Evolutionary conservation across 148 eudicot genomes (phyloP).

Genomic region (Cornus kousa): DNA sequence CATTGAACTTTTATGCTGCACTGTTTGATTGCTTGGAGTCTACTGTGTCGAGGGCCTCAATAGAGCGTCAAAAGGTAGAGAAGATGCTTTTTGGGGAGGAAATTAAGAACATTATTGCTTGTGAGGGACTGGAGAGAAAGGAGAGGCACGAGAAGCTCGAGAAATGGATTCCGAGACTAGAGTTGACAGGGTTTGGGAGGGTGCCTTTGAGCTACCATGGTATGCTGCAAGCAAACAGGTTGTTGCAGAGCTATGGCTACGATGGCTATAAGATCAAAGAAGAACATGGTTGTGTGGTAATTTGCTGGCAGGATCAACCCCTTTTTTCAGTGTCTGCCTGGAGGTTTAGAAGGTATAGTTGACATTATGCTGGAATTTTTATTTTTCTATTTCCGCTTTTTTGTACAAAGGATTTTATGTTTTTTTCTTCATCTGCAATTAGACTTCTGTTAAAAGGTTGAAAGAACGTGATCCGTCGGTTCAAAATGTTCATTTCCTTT

Average conservation of each 20-base stretch:
- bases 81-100: constrained; percentile 69
- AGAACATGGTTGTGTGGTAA: constrained; percentile 46
- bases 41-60: constrained; percentile 34
- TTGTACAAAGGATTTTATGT: constrained; percentile 9
- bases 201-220: constrained; percentile 50
- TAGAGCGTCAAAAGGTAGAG: constrained; percentile 64
- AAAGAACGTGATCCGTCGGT: neutral
- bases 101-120: constrained; percentile 65
- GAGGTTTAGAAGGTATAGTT: constrained; percentile 46
- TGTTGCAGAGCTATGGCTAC: constrained; percentile 52
- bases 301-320: constrained; percentile 65
- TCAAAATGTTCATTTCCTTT: neutral
- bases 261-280: constrained; percentile 52
- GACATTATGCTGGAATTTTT: constrained; percentile 11
- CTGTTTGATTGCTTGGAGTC: constrained; percentile 70
- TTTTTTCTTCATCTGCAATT: neutral
- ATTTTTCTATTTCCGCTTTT: neutral
- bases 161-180: constrained; percentile 59
- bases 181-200: constrained; percentile 52
- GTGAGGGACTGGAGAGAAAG: constrained; percentile 65
- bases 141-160: constrained; percentile 75
- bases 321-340: constrained; percentile 66
- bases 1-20: constrained; percentile 65
- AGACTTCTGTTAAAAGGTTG: neutral
- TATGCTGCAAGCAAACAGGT: constrained; percentile 40